phyloP scores from a whole-genome alignment of 2,329 filamentous ascomycete genomes.

The Epichloe uncinata region DNA sequence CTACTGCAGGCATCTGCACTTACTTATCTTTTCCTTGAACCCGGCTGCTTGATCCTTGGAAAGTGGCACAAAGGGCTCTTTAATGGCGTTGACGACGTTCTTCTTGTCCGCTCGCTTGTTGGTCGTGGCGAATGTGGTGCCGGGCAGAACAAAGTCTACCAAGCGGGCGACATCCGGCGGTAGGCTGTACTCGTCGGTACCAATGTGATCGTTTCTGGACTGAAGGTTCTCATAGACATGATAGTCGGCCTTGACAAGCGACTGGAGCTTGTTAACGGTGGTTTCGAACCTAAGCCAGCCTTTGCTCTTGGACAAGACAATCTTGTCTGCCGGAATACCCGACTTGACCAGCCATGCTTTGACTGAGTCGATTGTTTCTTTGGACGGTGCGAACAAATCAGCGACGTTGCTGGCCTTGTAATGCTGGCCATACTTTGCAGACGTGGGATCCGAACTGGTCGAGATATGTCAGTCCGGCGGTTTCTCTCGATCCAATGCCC shows the following conservation, averaged over 20 bases:
- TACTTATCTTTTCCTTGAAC: background rate
- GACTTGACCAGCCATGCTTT: slow-evolving; percentile 38
- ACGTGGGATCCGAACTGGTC: slow-evolving; percentile 25
- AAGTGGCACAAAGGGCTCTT: background rate
- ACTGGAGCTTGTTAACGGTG: slow-evolving; percentile 38
- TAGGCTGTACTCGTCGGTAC: slow-evolving; percentile 28
- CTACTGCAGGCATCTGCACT: background rate
- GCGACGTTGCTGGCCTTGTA: slow-evolving; percentile 30
- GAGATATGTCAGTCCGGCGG: background rate
- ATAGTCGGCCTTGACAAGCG: slow-evolving; percentile 38
- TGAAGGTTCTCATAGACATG: slow-evolving; percentile 32
- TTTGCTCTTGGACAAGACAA: slow-evolving; percentile 35
- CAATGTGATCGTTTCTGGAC: slow-evolving; percentile 22
- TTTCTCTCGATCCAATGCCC: background rate
- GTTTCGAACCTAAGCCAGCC: slow-evolving; percentile 43
- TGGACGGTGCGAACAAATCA: slow-evolving; percentile 27
- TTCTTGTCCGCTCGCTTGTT: background rate
- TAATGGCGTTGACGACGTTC: background rate
- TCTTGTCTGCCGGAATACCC: slow-evolving; percentile 34
- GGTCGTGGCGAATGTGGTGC: slow-evolving; percentile 12
- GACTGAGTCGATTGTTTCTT: slow-evolving; percentile 34
- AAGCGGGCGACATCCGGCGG: slow-evolving; percentile 23
- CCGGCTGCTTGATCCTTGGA: background rate
- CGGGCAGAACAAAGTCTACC: slow-evolving; percentile 29
- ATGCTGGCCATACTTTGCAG: slow-evolving; percentile 32